Evolutionary conservation across 345 rosid genomes (phyloP).

Genomic region (Ceriops decandra): DNA sequence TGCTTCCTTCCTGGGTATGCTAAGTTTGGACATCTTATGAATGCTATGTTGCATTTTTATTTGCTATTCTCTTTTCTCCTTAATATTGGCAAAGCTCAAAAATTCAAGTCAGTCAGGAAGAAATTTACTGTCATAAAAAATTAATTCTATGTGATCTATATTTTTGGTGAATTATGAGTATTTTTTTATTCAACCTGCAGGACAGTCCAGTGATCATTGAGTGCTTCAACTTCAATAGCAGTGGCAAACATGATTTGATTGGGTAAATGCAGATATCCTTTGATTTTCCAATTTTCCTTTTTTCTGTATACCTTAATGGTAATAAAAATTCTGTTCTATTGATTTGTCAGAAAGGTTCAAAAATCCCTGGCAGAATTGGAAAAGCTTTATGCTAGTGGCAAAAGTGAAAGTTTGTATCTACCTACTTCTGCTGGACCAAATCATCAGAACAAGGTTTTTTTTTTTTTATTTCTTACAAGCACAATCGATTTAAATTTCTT

Average conservation of each 20-base stretch:
- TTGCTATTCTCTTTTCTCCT: no score
- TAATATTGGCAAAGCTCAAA: no score
- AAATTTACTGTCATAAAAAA: no score
- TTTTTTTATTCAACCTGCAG: conserved; percentile 34
- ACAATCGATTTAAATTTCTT: conserved; percentile 15
- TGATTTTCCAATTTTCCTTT: conserved; percentile 10
- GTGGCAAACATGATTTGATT: conserved; percentile 63
- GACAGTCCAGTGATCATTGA: conserved; percentile 57
- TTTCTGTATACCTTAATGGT: conserved; percentile 2
- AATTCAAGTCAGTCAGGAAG: no score
- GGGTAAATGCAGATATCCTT: conserved; percentile 42
- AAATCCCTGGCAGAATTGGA: conserved; percentile 77
- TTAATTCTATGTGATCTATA: neutral
- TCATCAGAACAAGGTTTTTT: conserved; percentile 52
- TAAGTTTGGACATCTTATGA: neutral
- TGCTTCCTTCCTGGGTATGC: neutral
- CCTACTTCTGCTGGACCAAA: conserved; percentile 58
- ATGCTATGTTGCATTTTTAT: conserved; percentile 4
- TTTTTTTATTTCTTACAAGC: neutral
- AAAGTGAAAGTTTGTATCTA: conserved; percentile 51
- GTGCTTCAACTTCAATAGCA: conserved; percentile 65
- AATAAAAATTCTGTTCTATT: conserved; percentile 25
- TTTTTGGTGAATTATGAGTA: conserved; percentile 10
- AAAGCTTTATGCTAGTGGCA: conserved; percentile 46
- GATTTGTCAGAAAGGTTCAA: conserved; percentile 57